Conservation (phyloP, 257 asterid species). For the Petunia axillaris region DNA sequence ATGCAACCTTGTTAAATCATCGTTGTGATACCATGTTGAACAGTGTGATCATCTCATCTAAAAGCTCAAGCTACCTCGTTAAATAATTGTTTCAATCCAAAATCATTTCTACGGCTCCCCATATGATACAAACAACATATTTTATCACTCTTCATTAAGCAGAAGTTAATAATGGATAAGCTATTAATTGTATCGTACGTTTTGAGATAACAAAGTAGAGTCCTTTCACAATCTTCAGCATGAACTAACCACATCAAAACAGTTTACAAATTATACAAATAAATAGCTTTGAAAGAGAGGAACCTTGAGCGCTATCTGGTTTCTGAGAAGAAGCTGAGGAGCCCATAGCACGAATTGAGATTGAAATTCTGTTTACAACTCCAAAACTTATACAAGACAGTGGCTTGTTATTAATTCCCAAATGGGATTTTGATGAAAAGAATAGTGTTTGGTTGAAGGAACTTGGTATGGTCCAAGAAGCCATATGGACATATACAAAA, state of each 20-base stretch:
- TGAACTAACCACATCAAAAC: background rate
- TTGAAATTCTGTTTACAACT: slow-evolving; percentile 7
- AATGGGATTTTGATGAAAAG: slow-evolving; percentile 45
- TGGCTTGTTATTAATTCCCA: slow-evolving; percentile 29
- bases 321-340: slow-evolving; percentile 74
- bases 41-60: no score
- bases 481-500: slow-evolving; percentile 42
- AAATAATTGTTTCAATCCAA: background rate
- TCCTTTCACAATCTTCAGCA: background rate
- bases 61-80: background rate
- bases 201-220: background rate
- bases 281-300: slow-evolving; percentile 21
- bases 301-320: slow-evolving; percentile 70
- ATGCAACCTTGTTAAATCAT: background rate
- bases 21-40: no score
- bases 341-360: slow-evolving; percentile 74
- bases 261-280: background rate
- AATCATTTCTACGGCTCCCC: background rate
- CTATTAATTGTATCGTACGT: no score
- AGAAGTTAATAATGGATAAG: no score
- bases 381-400: slow-evolving; percentile 36
- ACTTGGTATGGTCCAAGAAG: slow-evolving; percentile 37
- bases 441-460: slow-evolving; percentile 33
- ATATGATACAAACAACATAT: background rate
- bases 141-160: background rate